Evolutionary conservation across 768 basidiomycete species (phyloP).

Genomic region (Boletellus ananiceps): DNA sequence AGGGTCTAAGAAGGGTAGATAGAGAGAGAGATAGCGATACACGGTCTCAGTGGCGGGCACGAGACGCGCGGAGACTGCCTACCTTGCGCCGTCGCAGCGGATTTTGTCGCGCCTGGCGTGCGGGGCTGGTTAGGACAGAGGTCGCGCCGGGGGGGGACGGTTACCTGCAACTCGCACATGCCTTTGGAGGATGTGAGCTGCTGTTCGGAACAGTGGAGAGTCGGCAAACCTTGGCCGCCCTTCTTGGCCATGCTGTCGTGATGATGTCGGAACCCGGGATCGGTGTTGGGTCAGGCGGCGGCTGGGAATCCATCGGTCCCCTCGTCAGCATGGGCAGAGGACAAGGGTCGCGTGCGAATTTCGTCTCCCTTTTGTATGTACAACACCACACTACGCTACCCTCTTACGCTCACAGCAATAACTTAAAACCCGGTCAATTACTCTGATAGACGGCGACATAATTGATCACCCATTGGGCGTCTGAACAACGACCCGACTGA

Average conservation of each 20-base stretch:
- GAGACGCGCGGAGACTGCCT: conserved; percentile 9
- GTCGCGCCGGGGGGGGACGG: background rate
- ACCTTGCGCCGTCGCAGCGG: conserved; percentile 55
- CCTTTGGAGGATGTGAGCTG: conserved; percentile 34
- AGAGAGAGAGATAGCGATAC: background rate
- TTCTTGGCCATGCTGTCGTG: conserved; percentile 46
- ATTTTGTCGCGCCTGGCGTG: conserved; percentile 53
- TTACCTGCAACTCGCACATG: conserved; percentile 57
- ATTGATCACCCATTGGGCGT: conserved; percentile 53
- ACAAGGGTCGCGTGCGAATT: conserved; percentile 27
- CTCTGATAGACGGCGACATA: conserved; percentile 50
- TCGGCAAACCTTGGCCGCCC: conserved; percentile 45
- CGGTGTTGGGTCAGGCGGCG: conserved; percentile 30
- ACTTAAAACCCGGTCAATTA: background rate
- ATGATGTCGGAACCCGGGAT: conserved; percentile 51
- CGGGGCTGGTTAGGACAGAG: background rate
- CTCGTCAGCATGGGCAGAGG: conserved; percentile 26
- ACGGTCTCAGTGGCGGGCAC: conserved; percentile 1
- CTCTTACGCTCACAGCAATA: background rate
- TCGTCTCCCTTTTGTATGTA: conserved; percentile 20
- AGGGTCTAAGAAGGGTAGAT: conserved; percentile 40
- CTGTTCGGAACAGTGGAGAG: conserved; percentile 1
- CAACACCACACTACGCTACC: no score
- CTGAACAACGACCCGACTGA: conserved; percentile 27
- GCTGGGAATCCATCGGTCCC: conserved; percentile 34